Evolutionary conservation across 148 eudicot genomes (phyloP).

Genomic region (Tetragonia tetragonoides): DNA sequence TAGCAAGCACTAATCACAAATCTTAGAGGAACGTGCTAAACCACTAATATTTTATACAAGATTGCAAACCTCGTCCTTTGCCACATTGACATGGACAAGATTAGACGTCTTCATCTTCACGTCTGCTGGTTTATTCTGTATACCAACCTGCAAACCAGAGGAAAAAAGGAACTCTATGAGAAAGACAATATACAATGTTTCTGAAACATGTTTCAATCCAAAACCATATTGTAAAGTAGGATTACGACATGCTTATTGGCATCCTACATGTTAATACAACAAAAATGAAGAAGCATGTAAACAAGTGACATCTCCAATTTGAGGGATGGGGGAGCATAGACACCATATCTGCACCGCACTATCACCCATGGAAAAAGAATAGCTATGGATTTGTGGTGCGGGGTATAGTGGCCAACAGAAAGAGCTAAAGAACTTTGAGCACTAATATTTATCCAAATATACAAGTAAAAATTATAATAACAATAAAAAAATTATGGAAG

Average conservation of each 20-base stretch:
- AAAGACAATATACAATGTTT: constrained; percentile 4
- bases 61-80: constrained; percentile 62
- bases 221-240: background rate
- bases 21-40: background rate
- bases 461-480: too few species aligned
- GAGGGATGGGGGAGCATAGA: background rate
- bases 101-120: constrained; percentile 65
- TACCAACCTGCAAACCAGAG: constrained; percentile 65
- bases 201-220: background rate
- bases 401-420: background rate
- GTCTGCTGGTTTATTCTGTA: constrained; percentile 70
- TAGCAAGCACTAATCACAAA: too few species aligned
- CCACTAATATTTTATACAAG: background rate
- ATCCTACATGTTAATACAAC: background rate
- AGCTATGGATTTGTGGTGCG: background rate
- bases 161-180: constrained; percentile 4
- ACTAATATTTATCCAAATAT: too few species aligned
- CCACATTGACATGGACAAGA: constrained; percentile 66
- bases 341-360: too few species aligned
- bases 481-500: too few species aligned
- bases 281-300: background rate
- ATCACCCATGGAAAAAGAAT: background rate
- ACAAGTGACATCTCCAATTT: background rate
- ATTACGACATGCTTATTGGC: background rate
- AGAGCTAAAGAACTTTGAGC: background rate